Evolutionary conservation across 345 rosid genomes (phyloP).

Genomic region (Physaria fendleri): DNA sequence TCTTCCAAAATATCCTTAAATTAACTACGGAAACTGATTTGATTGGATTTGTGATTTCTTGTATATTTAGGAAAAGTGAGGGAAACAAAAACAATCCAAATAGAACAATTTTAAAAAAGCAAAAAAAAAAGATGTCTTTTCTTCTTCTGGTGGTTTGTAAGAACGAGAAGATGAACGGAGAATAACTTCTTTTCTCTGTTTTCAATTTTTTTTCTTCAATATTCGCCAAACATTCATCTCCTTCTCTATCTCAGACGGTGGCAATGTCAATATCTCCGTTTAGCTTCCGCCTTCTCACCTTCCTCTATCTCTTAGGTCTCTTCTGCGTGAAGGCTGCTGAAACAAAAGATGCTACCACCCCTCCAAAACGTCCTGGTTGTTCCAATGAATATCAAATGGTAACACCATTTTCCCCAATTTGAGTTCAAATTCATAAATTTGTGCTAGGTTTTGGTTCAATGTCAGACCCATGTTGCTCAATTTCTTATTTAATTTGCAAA

Average conservation of each 20-base stretch:
- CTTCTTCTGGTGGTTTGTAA: slow-evolving; percentile 15
- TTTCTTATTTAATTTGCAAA: no score
- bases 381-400: slow-evolving; percentile 26
- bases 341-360: not conserved
- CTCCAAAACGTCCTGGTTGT: slow-evolving; percentile 24
- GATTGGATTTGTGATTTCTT: not conserved
- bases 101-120: not conserved
- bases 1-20: no score
- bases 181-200: slow-evolving; percentile 10
- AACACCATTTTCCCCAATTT: not conserved
- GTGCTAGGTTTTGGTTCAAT: not conserved
- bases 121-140: not conserved
- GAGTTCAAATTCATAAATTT: not conserved
- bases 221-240: not conserved
- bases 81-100: not conserved
- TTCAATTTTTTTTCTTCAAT: not conserved
- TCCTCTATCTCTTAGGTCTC: slow-evolving; percentile 7
- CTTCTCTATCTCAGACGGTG: slow-evolving; percentile 8
- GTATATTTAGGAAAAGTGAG: slow-evolving; percentile 8
- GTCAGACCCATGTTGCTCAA: no score
- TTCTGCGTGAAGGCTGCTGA: slow-evolving; percentile 13
- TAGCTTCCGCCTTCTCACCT: slow-evolving; percentile 14
- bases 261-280: slow-evolving; percentile 27
- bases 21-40: slow-evolving; percentile 3
- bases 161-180: slow-evolving; percentile 20